Evolutionary conservation across 2,329 filamentous ascomycete species (phyloP).

Genomic region (Penicillium janthinellum): DNA sequence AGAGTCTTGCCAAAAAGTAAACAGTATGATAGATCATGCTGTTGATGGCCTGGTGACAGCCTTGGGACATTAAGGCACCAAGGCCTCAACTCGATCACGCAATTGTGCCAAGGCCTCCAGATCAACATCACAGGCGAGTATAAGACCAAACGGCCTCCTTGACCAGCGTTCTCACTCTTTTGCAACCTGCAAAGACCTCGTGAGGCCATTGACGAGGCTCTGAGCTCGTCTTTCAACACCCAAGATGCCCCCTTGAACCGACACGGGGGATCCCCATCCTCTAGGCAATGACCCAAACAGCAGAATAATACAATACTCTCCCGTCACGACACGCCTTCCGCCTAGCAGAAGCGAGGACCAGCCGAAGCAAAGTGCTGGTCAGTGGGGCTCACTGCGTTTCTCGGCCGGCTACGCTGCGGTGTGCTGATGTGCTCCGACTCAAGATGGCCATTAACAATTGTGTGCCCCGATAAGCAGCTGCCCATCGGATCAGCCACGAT

Average conservation of each 20-base stretch:
- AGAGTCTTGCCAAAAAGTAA: background rate
- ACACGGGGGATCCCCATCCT: background rate
- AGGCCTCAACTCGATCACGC: constrained; percentile 30
- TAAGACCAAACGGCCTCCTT: constrained; percentile 31
- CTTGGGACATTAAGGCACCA: constrained; percentile 8
- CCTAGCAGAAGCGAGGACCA: constrained; percentile 19
- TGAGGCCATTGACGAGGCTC: background rate
- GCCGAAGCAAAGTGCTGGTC: constrained; percentile 29
- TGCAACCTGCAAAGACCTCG: background rate
- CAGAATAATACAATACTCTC: background rate
- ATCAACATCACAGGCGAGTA: constrained; percentile 27
- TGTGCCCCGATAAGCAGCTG: background rate
- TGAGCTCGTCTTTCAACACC: background rate
- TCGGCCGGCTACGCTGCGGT: constrained; percentile 16
- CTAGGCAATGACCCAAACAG: background rate
- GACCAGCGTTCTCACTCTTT: constrained; percentile 6
- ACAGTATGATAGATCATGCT: no score
- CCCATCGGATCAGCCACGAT: constrained; percentile 1
- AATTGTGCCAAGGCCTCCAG: constrained; percentile 37
- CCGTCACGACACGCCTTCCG: background rate
- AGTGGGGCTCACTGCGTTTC: constrained; percentile 29
- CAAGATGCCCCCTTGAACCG: constrained; percentile 1
- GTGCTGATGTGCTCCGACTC: background rate
- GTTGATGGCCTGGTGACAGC: background rate
- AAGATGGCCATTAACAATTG: background rate